Base-by-base conservation (phyloP, 1,284 basidiomycete species). In the Ganoderma sp. region DNA sequence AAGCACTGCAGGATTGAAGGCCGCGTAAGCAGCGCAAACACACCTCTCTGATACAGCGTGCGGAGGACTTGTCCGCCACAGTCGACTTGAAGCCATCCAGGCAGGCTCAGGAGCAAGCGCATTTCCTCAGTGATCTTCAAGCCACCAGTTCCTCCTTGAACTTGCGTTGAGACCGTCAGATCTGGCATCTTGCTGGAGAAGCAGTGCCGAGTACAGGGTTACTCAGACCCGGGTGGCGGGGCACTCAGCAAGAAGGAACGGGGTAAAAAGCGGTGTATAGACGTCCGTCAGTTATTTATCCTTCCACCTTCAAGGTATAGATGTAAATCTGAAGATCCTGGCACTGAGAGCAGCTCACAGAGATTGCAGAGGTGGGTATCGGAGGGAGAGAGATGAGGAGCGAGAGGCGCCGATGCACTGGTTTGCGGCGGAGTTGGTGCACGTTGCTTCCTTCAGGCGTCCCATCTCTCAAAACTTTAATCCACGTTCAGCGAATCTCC, bases 121-220 rank as follows among this genome's bases (percentile, higher is more conserved):
- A 86, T 84, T 58, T 81, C 76, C n/a, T 70, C 68, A 1, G 82
- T 78, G 4, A 85, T 73, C 2, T 63, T 70, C 67, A 86, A 75
- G 1, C 81, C 82, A 6, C 58, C 58, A 22, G 32, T 59, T 25
- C 58, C 58, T 54, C 25, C n/a, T 14, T 28, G 22, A 42, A 42
- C 34, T 39, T 12, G 12, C 2, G 58, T 25, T 10, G 37, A n/a
- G 19, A 25, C 37, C 17, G 17, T 17, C 22, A 50, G 48, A 50
- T 50, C n/a, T 57, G 56, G 34, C 56, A 57, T 57, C 19, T 34
- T 57, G 19, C 56, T 57, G 56, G 34, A 7, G 56, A 17, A 57
- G 56, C 56, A 19, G 34, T 57, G 32, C 5, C 22, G 28, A 39
- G 37, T 7, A n/a, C 17, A 19, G 6, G 56, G 1, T 6, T 14